A percentile compares a stretch with the other conserved stretches of the same genome.
These are phyloP conservation scores for Pythium vanterpoolii DNA, from an alignment of 352 stramenopile species.

Conservation along the genomic window DNA sequence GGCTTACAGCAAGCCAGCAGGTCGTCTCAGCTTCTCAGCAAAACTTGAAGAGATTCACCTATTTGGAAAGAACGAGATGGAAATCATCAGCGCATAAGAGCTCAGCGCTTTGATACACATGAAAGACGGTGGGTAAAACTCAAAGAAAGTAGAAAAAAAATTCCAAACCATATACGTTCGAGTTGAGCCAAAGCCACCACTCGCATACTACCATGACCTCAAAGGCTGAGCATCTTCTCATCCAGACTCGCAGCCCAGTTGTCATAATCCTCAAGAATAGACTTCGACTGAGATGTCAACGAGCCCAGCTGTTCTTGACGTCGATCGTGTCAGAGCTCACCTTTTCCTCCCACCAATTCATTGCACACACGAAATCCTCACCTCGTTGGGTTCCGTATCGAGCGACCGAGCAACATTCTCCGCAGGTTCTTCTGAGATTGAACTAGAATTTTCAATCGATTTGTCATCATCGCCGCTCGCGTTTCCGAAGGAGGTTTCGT, in stretches of 20 bases:
- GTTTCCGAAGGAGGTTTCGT: background rate
- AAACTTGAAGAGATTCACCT: slow-evolving; percentile 39
- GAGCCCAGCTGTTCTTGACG: background rate
- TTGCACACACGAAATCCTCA: background rate
- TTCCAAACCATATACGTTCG: slow-evolving; percentile 11
- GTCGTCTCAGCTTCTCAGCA: slow-evolving; percentile 29
- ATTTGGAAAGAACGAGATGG: slow-evolving; percentile 34
- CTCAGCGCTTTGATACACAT: background rate
- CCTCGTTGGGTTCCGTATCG: slow-evolving; percentile 17
- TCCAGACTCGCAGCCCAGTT: slow-evolving; percentile 47
- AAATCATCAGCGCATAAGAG: slow-evolving; percentile 21
- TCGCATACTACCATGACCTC: slow-evolving; percentile 17
- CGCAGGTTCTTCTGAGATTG: slow-evolving; percentile 10
- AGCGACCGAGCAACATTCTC: slow-evolving; percentile 21
- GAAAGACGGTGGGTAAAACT: background rate
- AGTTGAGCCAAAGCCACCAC: slow-evolving; percentile 11
- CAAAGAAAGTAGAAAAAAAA: background rate
- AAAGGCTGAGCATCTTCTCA: slow-evolving; percentile 44
- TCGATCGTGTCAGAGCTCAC: background rate
- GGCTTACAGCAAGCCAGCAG: slow-evolving; percentile 30
- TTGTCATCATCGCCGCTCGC: background rate
- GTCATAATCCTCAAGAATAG: slow-evolving; percentile 52
- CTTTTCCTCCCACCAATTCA: background rate
- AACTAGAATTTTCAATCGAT: slow-evolving; percentile 2
- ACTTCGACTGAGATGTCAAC: slow-evolving; percentile 22